Evolutionary conservation across 148 eudicot genomes (phyloP).

Genomic region (Gaultheria prostrata): DNA sequence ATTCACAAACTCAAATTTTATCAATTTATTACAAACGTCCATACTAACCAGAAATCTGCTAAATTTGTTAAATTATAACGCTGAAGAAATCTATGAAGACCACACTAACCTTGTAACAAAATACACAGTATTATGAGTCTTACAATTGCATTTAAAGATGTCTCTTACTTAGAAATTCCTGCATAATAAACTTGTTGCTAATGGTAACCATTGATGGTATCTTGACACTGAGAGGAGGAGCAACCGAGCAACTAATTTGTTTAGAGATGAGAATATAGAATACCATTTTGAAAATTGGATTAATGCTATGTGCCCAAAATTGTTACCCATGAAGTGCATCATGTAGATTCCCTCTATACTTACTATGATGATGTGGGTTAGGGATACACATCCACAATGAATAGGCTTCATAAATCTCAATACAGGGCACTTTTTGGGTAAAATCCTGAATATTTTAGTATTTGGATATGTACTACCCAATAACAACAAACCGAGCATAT

Average conservation of each 20-base stretch:
- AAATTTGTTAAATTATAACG: background rate
- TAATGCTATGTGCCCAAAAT: background rate
- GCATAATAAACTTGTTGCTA: background rate
- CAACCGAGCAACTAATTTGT: too few species aligned
- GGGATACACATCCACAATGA: background rate
- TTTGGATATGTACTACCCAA: background rate
- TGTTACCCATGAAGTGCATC: background rate
- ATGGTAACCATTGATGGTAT: background rate
- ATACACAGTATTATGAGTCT: background rate
- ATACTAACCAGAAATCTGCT: background rate
- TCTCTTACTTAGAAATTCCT: background rate
- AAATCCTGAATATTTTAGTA: background rate
- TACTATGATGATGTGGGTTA: background rate
- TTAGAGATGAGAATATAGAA: background rate
- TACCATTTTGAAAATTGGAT: background rate
- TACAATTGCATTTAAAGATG: background rate
- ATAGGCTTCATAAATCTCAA: background rate
- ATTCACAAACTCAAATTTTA: background rate
- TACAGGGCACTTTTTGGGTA: background rate
- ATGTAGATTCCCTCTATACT: background rate
- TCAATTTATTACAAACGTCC: background rate
- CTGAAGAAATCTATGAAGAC: background rate
- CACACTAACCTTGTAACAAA: background rate
- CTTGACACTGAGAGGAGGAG: background rate
- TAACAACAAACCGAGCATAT: background rate